Percentiles rank a stretch among this genome's conserved stretches.
Evolutionary conservation across 352 stramenopile genomes (phyloP).

Genomic region (Aphanomyces cochlioides): DNA sequence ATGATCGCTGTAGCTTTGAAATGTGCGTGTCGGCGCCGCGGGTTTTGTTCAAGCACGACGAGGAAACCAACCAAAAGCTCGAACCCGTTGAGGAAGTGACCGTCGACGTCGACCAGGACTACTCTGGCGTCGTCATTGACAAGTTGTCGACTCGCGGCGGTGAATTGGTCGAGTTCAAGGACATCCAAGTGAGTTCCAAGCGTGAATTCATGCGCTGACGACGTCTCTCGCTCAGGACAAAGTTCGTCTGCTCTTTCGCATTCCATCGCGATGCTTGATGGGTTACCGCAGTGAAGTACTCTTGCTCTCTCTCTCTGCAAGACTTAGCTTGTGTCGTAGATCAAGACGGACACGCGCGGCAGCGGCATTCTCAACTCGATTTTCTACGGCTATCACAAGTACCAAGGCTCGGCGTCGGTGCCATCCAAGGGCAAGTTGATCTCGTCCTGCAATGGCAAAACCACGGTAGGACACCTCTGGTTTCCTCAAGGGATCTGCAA

Average conservation of each 20-base stretch:
- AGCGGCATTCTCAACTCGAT: constrained; percentile 96
- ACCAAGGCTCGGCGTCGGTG: constrained; percentile 58
- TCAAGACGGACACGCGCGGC: constrained; percentile 93
- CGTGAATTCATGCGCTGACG: background rate
- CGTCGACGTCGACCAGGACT: constrained; percentile 95
- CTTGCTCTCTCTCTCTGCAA: constrained; percentile 23
- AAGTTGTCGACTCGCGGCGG: constrained; percentile 91
- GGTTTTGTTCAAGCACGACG: constrained; percentile 89
- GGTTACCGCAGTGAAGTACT: constrained; percentile 89
- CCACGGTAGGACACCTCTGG: constrained; percentile 43
- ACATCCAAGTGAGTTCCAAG: constrained; percentile 45
- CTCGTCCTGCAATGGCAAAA: constrained; percentile 59
- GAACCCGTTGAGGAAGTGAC: constrained; percentile 92
- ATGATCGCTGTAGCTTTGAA: constrained; percentile 74
- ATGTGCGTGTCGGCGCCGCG: constrained; percentile 96
- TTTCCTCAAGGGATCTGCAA: no score
- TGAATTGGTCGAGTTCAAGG: constrained; percentile 90
- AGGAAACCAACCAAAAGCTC: constrained; percentile 82
- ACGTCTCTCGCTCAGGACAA: constrained; percentile 50
- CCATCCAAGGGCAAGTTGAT: constrained; percentile 85
- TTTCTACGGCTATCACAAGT: constrained; percentile 94
- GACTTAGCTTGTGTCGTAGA: constrained; percentile 44
- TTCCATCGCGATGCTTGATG: constrained; percentile 94
- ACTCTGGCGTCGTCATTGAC: constrained; percentile 96
- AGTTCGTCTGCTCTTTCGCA: constrained; percentile 94